Evolutionary conservation across 306 rosid species (phyloP), one percentile per base, ranked within the genome.

Genomic region (Castanea mollissima): DNA sequence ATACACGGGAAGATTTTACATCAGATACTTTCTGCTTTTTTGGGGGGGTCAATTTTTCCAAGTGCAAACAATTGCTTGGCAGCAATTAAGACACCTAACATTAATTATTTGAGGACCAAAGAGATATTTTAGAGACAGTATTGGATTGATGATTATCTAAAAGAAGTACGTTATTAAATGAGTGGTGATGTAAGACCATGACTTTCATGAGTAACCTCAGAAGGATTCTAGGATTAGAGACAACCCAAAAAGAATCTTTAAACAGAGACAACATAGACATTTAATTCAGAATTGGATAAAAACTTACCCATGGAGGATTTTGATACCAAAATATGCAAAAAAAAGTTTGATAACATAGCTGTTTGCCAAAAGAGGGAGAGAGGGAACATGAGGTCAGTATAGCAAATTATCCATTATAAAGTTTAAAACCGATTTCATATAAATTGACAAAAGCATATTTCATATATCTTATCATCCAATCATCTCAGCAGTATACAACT

Each of bases 141-240:
- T 59, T 77, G 83, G 81, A 84, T 85, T 59, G 80, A 44, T 67
- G 75, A 78, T 78, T 73, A 34, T 52, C 64, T 60, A 62, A 55
- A 6, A 68, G 49, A 64, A 74, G 67, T 5, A 12, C 15, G 62
- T 69, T 65, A 75, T 77, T 82, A 74, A 73, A 68, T 69, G 86
- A 71, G 65, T 79, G n/a, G 73, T 51, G 55, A 57, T 79, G 65
- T 49, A 32, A 84, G 85, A 84, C 75, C 82, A 82, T 72, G 88
- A 89, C 88, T 77, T 74, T 76, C 41, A 69, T 31, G 70, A 64
- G 49, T 55, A 75, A 73, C 60, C 51, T 84, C 83, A 34, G 18
- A 16, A 44, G 73, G 78, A 57, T 72, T 78, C 64, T 73, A 76
- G 32, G 34, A 78, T 31, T 49, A 63, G n/a, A 69, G 15, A 49